Base-by-base conservation (phyloP, 331 rosid genomes). In the Ulmus americana region DNA sequence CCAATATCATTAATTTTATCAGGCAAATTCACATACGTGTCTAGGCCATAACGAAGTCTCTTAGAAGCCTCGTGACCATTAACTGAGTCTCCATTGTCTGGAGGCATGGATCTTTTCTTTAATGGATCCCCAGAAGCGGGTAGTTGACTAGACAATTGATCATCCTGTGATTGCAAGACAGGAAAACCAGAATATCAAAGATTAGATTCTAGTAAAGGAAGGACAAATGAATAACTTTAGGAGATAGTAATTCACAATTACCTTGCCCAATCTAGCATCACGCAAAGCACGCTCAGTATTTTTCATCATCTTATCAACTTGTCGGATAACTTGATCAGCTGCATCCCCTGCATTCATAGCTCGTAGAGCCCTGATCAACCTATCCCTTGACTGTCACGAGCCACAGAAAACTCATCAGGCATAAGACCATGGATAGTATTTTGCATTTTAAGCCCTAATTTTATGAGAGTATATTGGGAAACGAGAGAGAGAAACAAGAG, bases 271-370 rank as follows among this genome's bases (percentile, higher is more conserved):
- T 69, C 91, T 84, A 77, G 81, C 81, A 69, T 94, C 99, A 44
- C 88, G 95, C n/a, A 68, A 59, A 64, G 76, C 83, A 43, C 97
- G 95, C 72, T 94, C 99, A 61, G 86, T 79, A 66, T 78, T 84
- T 72, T 84, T 94, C 47, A 90, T 76, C 82, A 85, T 77, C 79
- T 84, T 94, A 76, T 90, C 99, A 18, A 87, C 95, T 75, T 90
- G 99, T 65, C 95, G 84, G 76, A 94, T 82, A 46, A 82, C 97
- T 77, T 90, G 99, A 85, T 94, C 99, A 46, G 90, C 91, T 35
- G 97, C 95, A 63, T 94, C 99, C 58, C 95, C 99, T 10, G 95
- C 97, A 85, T 85, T 85, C 83, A 94, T 87, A 67, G 84, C 85
- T 63, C 97, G 85, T 67, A 94, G 81, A 73, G 84, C 86, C 84